These are phyloP conservation scores for Artemisia annua DNA, from an alignment of 129 eudicot species.

Conservation along the genomic window DNA sequence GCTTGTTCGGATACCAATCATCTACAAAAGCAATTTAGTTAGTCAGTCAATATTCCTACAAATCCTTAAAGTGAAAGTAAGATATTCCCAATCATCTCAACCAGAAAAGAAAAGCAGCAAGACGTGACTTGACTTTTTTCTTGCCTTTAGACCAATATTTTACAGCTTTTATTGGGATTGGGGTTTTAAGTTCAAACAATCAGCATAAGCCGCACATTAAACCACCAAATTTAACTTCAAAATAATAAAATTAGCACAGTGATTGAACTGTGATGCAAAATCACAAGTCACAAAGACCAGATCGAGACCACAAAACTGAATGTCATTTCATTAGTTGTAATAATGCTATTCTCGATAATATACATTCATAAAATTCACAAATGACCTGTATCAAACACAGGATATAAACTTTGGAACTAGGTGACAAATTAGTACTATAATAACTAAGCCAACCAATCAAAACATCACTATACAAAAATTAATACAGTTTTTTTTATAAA, in stretches of 20 bases:
- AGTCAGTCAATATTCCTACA: conserved; percentile 29
- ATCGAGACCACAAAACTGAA: conserved; percentile 1
- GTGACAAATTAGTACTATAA: background rate
- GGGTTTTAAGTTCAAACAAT: background rate
- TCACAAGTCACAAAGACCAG: conserved; percentile 5
- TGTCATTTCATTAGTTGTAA: background rate
- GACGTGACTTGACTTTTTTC: conserved; percentile 22
- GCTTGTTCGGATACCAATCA: conserved; percentile 82
- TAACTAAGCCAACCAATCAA: background rate
- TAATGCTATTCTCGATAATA: background rate
- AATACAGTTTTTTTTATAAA: no score
- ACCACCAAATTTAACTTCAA: background rate
- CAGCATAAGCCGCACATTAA: background rate
- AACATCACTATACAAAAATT: background rate
- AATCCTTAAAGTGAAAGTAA: conserved; percentile 31
- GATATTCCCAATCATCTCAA: conserved; percentile 34
- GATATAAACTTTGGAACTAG: background rate
- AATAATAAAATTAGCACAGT: background rate
- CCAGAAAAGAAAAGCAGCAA: conserved; percentile 9
- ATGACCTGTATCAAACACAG: conserved; percentile 3
- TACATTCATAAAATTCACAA: conserved; percentile 19
- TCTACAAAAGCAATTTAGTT: conserved; percentile 37
- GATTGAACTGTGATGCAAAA: conserved; percentile 7
- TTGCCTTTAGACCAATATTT: conserved; percentile 17
- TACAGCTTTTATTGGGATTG: conserved; percentile 17